A percentile compares a stretch with the other conserved stretches of the same genome.
These are phyloP conservation scores for Mercurialis annua DNA, from an alignment of 345 rosid genomes.

Conservation along the genomic window DNA sequence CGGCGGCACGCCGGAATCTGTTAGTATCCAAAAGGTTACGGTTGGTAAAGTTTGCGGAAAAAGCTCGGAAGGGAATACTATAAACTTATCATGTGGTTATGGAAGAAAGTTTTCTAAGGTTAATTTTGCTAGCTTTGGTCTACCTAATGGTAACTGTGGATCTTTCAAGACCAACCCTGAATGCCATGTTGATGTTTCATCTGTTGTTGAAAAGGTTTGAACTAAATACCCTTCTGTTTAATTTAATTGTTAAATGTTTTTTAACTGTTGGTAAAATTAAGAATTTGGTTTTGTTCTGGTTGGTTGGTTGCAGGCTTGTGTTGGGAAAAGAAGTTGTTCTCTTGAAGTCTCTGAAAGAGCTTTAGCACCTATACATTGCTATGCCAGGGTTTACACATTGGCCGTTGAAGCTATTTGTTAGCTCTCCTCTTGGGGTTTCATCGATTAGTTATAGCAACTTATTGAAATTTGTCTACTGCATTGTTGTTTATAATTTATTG, in stretches of 20 bases:
- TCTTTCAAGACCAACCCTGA: constrained; percentile 23
- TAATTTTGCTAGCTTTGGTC: constrained; percentile 55
- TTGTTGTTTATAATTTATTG: too few species aligned
- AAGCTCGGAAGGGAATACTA: constrained; percentile 31
- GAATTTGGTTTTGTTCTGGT: too few species aligned
- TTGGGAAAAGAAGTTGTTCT: constrained; percentile 20
- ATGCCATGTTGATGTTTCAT: constrained; percentile 23
- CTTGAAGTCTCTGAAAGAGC: constrained; percentile 24
- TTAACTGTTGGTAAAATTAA: not conserved
- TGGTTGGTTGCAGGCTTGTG: not conserved
- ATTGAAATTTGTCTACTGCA: too few species aligned
- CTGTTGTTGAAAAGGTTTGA: constrained; percentile 7
- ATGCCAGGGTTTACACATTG: not conserved
- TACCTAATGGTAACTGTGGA: constrained; percentile 43
- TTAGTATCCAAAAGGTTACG: constrained; percentile 41
- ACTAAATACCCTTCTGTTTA: not conserved
- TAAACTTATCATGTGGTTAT: constrained; percentile 49
- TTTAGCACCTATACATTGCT: constrained; percentile 38
- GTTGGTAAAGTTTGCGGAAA: constrained; percentile 41
- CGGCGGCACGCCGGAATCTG: constrained; percentile 44
- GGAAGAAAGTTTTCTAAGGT: constrained; percentile 34
- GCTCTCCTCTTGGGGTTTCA: too few species aligned
- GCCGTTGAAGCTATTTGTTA: constrained; percentile 2
- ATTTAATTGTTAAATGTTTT: not conserved
- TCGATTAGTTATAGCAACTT: too few species aligned